These are phyloP conservation scores for Magnolia officinalis DNA, from an alignment of 164 flowering plant genomes.

Conservation along the genomic window DNA sequence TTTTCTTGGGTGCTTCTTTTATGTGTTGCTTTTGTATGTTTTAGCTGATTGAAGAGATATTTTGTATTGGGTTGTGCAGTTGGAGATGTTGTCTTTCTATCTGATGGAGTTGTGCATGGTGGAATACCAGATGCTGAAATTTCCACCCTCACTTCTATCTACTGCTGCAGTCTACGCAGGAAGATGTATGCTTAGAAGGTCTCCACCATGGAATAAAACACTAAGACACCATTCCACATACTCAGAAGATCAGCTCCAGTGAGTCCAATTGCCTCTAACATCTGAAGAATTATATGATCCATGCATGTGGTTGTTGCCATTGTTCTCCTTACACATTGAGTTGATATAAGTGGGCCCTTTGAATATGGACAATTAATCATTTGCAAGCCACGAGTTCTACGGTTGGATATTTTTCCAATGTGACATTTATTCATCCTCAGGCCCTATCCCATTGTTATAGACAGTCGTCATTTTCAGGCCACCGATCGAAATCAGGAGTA, in stretches of 20 bases:
- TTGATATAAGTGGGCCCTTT: too few relatives aligned
- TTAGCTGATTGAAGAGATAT: background rate
- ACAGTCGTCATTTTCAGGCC: too few relatives aligned
- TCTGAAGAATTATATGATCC: too few relatives aligned
- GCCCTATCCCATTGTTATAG: too few relatives aligned
- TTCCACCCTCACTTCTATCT: constrained; percentile 70
- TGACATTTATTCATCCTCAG: too few relatives aligned
- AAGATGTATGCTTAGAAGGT: constrained; percentile 43
- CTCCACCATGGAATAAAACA: constrained; percentile 53
- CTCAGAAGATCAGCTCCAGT: constrained; percentile 59
- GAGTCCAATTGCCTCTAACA: constrained; percentile 12
- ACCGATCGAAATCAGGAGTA: too few relatives aligned
- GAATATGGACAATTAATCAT: too few relatives aligned
- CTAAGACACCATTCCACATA: constrained; percentile 46
- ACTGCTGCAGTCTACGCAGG: constrained; percentile 79
- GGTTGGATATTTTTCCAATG: too few relatives aligned
- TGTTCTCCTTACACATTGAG: too few relatives aligned
- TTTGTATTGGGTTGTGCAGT: constrained; percentile 28
- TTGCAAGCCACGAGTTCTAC: too few relatives aligned
- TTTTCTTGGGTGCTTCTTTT: background rate
- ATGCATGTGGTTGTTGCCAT: too few relatives aligned
- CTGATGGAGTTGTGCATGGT: constrained; percentile 69
- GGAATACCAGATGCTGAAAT: constrained; percentile 67
- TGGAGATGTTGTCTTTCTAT: constrained; percentile 74
- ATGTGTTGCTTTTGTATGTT: background rate